Evolutionary conservation across 306 rosid genomes (phyloP).

Genomic region (Lagenaria siceraria): DNA sequence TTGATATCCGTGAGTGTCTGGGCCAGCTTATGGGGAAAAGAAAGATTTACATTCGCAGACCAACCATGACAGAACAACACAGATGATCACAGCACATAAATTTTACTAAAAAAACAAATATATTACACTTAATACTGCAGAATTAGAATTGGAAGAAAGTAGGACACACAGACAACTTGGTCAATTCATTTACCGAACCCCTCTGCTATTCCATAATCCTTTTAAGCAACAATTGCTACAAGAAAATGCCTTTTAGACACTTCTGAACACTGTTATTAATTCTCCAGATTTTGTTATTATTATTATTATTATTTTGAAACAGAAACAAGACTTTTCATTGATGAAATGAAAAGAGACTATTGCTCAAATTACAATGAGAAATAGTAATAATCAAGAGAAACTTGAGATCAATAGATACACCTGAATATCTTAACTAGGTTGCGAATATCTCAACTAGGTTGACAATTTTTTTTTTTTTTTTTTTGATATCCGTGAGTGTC

Average conservation of each 20-base stretch:
- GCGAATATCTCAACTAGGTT: too few relatives aligned
- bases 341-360: too few relatives aligned
- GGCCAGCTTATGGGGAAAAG: too few relatives aligned
- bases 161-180: not conserved
- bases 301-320: too few relatives aligned
- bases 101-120: not conserved
- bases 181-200: not conserved
- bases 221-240: not conserved
- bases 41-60: not conserved
- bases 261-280: not conserved
- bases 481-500: too few relatives aligned
- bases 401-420: too few relatives aligned
- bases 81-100: not conserved
- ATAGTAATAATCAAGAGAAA: too few relatives aligned
- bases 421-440: too few relatives aligned
- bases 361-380: too few relatives aligned
- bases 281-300: not conserved
- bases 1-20: too few relatives aligned
- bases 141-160: not conserved
- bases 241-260: not conserved
- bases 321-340: too few relatives aligned
- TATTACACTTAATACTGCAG: not conserved
- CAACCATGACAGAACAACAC: not conserved
- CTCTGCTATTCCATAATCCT: not conserved
- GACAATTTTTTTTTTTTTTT: too few relatives aligned